A percentile compares a stretch with the other conserved stretches of the same genome.
These are phyloP conservation scores for barrel medic (Medicago truncatula) DNA, from an alignment of 306 rosid species.

Conservation along the genomic window MtrunA17r5.0-ANR NC_053046.1:26907001-26907500, in stretches of 20 bases:
- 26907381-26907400: slow-evolving; percentile 1
- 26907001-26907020: slow-evolving; percentile 34
- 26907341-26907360: slow-evolving; percentile 39
- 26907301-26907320: slow-evolving; percentile 35
- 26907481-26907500: too few relatives aligned
- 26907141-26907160: slow-evolving; percentile 42
- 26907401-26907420: slow-evolving; percentile 8
- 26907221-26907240: not conserved
- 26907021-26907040: slow-evolving; percentile 13
- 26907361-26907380: slow-evolving; percentile 22
- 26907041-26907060: not conserved
- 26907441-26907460: slow-evolving; percentile 9
- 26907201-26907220: not conserved
- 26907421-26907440: slow-evolving; percentile 15
- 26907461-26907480: not conserved
- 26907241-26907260: not conserved
- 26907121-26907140: slow-evolving; percentile 49
- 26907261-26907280: slow-evolving; percentile 20
- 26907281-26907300: slow-evolving; percentile 43
- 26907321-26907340: slow-evolving; percentile 39
- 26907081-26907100: slow-evolving; percentile 20
- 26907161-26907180: slow-evolving; percentile 14
- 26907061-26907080: not conserved
- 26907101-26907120: slow-evolving; percentile 35
- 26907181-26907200: slow-evolving; percentile 27